A percentile compares a stretch with the other conserved stretches of the same genome.
Evolutionary conservation across 352 stramenopile genomes (phyloP).

Genomic region (Phytophthora agathidicida): DNA sequence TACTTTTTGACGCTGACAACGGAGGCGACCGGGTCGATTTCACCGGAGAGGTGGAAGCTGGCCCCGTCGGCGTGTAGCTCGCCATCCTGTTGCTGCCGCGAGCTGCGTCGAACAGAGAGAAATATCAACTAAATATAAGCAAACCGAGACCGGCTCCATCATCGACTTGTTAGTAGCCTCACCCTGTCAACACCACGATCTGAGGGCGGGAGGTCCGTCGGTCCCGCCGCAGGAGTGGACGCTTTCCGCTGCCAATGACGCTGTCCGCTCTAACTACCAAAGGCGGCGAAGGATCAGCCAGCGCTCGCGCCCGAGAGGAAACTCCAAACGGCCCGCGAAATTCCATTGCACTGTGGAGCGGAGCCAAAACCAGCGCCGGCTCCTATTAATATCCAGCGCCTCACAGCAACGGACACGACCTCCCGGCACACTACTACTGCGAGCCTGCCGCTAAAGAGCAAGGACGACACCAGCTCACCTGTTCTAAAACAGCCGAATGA

Average conservation of each 20-base stretch:
- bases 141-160: conserved; percentile 2
- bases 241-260: neutral
- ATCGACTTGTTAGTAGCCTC: conserved; percentile 25
- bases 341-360: conserved; percentile 15
- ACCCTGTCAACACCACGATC: conserved; percentile 8
- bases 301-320: conserved; percentile 17
- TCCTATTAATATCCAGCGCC: conserved; percentile 27
- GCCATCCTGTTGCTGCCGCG: conserved; percentile 22
- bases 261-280: neutral
- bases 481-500: no score
- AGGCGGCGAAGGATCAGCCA: conserved; percentile 11
- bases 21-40: conserved; percentile 26
- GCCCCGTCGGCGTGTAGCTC: conserved; percentile 21
- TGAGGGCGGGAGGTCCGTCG: neutral
- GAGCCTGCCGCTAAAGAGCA: no score
- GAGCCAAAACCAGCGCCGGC: conserved; percentile 10
- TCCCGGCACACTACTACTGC: neutral
- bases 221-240: neutral
- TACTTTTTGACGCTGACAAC: conserved; percentile 12
- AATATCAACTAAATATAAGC: conserved; percentile 32
- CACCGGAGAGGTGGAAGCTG: conserved; percentile 32
- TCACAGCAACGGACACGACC: conserved; percentile 31
- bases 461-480: no score
- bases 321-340: conserved; percentile 31
- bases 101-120: conserved; percentile 10